These are phyloP conservation scores for Acer yangbiense DNA, from an alignment of 345 rosid species.

Conservation along the genomic window DNA sequence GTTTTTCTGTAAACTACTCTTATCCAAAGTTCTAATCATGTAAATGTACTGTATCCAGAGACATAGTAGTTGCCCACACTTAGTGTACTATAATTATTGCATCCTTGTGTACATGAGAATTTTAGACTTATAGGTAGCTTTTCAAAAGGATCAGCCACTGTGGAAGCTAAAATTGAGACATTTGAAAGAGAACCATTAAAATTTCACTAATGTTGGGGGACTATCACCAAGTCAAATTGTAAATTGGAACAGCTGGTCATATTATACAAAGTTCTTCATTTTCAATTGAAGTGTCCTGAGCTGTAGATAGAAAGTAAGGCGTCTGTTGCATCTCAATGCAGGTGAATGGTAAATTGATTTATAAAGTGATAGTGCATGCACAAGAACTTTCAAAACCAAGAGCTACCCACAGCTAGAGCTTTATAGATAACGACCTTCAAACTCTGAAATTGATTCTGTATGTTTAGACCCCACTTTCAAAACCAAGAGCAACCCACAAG, in stretches of 20 bases:
- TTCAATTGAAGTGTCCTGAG: not conserved
- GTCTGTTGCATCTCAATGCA: too few species aligned
- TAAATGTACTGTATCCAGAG: not conserved
- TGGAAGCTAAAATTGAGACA: not conserved
- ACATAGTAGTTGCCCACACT: not conserved
- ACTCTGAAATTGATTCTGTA: too few species aligned
- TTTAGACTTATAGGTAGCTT: not conserved
- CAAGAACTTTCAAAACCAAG: not conserved
- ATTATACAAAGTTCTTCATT: not conserved
- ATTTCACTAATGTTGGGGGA: not conserved
- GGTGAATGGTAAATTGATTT: not conserved
- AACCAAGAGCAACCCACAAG: too few species aligned
- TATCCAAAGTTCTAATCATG: not conserved
- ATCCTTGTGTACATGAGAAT: not conserved
- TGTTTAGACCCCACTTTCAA: too few species aligned
- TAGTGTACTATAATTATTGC: not conserved
- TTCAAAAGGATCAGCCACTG: not conserved
- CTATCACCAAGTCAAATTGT: not conserved
- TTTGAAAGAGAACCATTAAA: not conserved
- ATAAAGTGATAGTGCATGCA: not conserved
- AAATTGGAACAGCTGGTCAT: not conserved
- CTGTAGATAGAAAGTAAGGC: not conserved
- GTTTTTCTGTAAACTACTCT: not conserved
- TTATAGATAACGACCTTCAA: too few species aligned
- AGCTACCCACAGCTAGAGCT: too few species aligned